Base-by-base conservation (phyloP, 441 rosid genomes). In the Eugenia klotzschiana region DNA sequence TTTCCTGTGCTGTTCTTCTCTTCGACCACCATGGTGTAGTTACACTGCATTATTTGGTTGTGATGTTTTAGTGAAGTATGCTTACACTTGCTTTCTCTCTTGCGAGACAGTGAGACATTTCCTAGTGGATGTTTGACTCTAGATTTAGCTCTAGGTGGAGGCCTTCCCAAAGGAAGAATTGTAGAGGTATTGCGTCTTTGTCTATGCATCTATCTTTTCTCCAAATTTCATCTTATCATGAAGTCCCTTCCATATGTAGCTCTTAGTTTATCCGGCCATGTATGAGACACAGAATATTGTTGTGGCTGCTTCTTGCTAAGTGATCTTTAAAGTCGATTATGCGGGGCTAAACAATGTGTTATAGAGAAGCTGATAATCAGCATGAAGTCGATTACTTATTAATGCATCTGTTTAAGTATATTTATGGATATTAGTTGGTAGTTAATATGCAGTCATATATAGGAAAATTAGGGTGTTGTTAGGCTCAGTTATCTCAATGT, bases 61-160 rank as follows among this genome's bases (percentile, higher is more conserved):
- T 20, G 46, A 20, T 40, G 25, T 9, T 33, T 64, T 64, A 18
- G 74, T 18, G 74, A 37, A 18, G n/a, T 57, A 56, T 54, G 33
- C 29, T 58, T 51, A 33, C 58, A 60, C 53, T 79, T 29, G 22
- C 51, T 69, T 53, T 69, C 49, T 18, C 54, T 54, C 40, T n/a
- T 86, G 58, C 81, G 26, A 83, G 43, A 27, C 91, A 94, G 98
- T 18, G 98, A 94, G 89, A 94, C 99, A 57, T 96, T 96, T 89
- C 93, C 98, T 6, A 93, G 99, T 87, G 99, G 99, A 87, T 87
- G 96, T 83, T 90, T 96, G 93, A 93, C 95, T 1, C 92, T 96
- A 83, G 98, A 96, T 93, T 92, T 94, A 87, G 99, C 99, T 82
- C 92, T 96, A 81, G 98, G 99, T 37, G 99, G 99, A 73, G 99